Evolutionary conservation across 495 filamentous ascomycete genomes (phyloP).

Genomic region (Lentithecium fluviatile): DNA sequence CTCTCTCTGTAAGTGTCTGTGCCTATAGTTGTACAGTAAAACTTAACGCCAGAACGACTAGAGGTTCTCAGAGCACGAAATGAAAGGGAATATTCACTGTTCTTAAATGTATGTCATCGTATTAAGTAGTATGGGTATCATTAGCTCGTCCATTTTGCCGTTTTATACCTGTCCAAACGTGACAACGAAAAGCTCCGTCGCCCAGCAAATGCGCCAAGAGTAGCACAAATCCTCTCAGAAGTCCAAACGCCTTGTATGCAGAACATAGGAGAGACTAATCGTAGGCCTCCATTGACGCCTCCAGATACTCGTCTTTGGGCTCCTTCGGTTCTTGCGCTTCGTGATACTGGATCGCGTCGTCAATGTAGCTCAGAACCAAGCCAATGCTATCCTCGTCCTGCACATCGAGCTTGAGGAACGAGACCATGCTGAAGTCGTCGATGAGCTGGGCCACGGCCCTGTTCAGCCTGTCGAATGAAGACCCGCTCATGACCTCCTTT

Average conservation of each 20-base stretch:
- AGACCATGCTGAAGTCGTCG: conserved; percentile 97
- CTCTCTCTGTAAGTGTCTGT: no score
- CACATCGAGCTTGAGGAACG: conserved; percentile 82
- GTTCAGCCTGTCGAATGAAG: conserved; percentile 75
- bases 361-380: conserved; percentile 91
- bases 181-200: no score
- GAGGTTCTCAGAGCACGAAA: no score
- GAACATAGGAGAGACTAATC: neutral
- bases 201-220: no score
- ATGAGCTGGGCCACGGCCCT: conserved; percentile 83
- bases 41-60: no score
- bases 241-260: neutral
- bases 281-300: neutral
- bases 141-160: no score
- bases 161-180: no score
- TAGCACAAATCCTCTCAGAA: no score
- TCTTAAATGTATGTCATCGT: no score
- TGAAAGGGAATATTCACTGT: no score
- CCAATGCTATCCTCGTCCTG: conserved; percentile 92
- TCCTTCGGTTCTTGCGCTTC: conserved; percentile 94
- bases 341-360: conserved; percentile 93
- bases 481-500: conserved; percentile 71
- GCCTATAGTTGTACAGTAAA: no score
- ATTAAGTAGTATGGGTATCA: no score
- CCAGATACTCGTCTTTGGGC: conserved; percentile 62